Evolutionary conservation across 805 yeast genomes (phyloP).

Genomic region (Komagataella pseudopastoris): DNA sequence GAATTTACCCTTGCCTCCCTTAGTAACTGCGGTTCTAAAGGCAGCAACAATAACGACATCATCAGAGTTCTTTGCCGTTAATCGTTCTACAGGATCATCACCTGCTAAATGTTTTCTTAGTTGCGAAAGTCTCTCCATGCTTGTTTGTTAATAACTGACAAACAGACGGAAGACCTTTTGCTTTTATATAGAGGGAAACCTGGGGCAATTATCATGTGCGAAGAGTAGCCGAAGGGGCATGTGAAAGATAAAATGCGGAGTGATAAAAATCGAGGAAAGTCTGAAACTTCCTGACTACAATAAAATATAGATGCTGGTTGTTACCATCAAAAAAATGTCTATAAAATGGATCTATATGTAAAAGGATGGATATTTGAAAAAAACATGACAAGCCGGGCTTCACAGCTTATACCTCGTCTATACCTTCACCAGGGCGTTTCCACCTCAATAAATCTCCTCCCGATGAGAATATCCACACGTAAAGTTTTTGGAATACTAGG

Average conservation of each 20-base stretch:
- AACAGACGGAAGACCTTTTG: not conserved
- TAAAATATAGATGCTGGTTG: not conserved
- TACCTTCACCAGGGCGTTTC: conserved; percentile 14
- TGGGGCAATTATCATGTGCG: not conserved
- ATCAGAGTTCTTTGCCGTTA: conserved; percentile 51
- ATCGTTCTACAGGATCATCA: conserved; percentile 12
- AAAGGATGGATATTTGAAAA: not conserved
- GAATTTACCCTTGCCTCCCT: conserved; percentile 78
- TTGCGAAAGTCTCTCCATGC: conserved; percentile 23
- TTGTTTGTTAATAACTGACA: not conserved
- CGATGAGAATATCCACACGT: conserved; percentile 21
- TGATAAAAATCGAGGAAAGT: not conserved
- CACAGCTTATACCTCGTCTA: not conserved
- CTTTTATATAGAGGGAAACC: not conserved
- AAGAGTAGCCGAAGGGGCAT: not conserved
- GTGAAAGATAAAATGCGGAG: not conserved
- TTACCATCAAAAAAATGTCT: not conserved
- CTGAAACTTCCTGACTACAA: not conserved
- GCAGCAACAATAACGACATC: conserved; percentile 90
- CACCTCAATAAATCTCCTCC: conserved; percentile 26
- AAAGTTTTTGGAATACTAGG: conserved; percentile 15
- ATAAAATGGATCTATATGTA: not conserved
- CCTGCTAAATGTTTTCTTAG: conserved; percentile 17
- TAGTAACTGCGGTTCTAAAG: conserved; percentile 80
- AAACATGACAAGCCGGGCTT: not conserved